Evolutionary conservation across 495 filamentous ascomycete genomes (phyloP).

Genomic region (Penicillium cosmopolitanum): DNA sequence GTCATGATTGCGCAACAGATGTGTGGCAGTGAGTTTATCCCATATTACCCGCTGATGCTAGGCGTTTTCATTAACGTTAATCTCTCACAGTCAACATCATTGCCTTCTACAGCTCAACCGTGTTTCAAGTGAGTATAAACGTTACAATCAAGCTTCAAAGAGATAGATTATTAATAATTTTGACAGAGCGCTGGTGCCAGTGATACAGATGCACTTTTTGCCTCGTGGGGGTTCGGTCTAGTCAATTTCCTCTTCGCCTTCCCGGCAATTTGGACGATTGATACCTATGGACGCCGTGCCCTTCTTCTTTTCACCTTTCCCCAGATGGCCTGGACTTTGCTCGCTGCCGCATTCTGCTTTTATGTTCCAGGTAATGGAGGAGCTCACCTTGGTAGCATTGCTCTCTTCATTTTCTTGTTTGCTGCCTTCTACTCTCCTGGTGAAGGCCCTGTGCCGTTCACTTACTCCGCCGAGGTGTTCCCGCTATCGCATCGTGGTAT

Average conservation of each 20-base stretch:
- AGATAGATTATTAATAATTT: neutral
- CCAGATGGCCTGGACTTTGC: constrained; percentile 79
- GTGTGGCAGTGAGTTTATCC: constrained; percentile 65
- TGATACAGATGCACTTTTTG: constrained; percentile 65
- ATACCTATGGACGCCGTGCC: constrained; percentile 78
- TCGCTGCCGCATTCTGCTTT: constrained; percentile 74
- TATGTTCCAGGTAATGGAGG: constrained; percentile 55
- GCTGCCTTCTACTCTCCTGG: constrained; percentile 70
- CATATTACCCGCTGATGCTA: neutral
- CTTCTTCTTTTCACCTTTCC: constrained; percentile 87
- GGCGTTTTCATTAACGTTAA: neutral
- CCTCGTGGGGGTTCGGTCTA: constrained; percentile 79
- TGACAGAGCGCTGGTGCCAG: constrained; percentile 56
- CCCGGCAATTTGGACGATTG: constrained; percentile 83
- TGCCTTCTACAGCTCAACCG: constrained; percentile 79
- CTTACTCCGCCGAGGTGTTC: constrained; percentile 80
- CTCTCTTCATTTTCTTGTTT: constrained; percentile 70
- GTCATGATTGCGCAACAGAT: constrained; percentile 86
- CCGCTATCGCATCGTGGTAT: constrained; percentile 69
- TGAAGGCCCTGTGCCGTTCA: constrained; percentile 72
- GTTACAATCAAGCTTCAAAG: neutral
- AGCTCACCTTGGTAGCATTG: constrained; percentile 62
- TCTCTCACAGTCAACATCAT: constrained; percentile 57
- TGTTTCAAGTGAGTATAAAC: constrained; percentile 51
- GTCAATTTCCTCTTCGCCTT: constrained; percentile 85